A percentile compares a stretch with the other conserved stretches of the same genome.
These are phyloP conservation scores for Nannochloropsis salina DNA, from an alignment of 108 stramenopile genomes.

Conservation along the genomic window DNA sequence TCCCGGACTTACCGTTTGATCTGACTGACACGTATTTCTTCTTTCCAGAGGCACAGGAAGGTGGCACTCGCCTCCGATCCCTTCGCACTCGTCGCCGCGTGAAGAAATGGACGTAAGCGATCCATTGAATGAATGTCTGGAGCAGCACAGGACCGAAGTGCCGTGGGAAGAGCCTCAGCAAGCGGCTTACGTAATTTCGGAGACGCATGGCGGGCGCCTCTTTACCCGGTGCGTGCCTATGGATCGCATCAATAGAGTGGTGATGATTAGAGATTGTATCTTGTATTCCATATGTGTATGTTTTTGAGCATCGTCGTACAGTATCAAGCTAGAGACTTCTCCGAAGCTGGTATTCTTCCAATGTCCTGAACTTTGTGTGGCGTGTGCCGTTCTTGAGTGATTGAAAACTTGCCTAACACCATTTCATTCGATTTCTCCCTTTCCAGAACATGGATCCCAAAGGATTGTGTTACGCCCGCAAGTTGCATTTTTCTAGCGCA, in stretches of 20 bases:
- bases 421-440: background rate
- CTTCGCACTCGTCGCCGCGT: no score
- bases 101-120: background rate
- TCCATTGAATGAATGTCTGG: background rate
- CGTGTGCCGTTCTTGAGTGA: no score
- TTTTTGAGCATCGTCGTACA: no score
- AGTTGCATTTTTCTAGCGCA: constrained; percentile 2
- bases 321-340: no score
- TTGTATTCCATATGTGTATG: no score
- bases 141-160: background rate
- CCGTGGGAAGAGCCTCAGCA: background rate
- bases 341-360: no score
- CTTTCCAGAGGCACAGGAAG: no score
- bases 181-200: background rate
- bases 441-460: background rate
- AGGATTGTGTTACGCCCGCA: background rate
- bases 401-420: background rate
- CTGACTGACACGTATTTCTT: no score
- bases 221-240: background rate
- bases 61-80: no score
- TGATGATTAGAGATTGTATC: background rate
- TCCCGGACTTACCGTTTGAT: no score
- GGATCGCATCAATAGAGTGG: background rate
- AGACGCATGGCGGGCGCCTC: background rate
- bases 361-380: no score